A percentile compares a stretch with the other conserved stretches of the same genome.
Conservation (phyloP, 106 monocot species). For the Chionographis japonica region DNA sequence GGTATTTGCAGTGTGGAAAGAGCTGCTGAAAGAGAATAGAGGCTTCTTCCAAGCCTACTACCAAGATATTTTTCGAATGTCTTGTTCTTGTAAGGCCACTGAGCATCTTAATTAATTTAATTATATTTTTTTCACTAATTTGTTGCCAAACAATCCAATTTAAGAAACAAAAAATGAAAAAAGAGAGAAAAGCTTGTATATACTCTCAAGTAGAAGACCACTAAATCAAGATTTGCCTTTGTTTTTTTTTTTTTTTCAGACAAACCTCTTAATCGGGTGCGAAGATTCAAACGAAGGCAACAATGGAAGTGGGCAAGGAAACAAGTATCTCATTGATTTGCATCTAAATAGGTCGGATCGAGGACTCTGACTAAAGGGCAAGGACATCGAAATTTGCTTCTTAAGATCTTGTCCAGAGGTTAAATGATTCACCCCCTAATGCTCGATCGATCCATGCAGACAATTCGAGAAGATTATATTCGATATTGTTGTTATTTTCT, state of each 20-base stretch:
- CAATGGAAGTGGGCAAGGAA: conserved; percentile 3
- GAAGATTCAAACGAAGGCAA: conserved; percentile 14
- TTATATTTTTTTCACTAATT: too few species aligned
- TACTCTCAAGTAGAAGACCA: neutral
- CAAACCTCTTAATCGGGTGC: neutral
- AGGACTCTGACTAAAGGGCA: too few species aligned
- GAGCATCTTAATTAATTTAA: too few species aligned
- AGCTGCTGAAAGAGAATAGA: conserved; percentile 45
- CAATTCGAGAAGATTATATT: too few species aligned
- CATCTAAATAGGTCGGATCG: too few species aligned
- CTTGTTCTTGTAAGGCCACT: conserved; percentile 11
- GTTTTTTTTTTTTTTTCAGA: conserved; percentile 4
- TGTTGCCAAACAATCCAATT: too few species aligned
- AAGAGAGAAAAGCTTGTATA: neutral
- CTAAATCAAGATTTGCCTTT: neutral
- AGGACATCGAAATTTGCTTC: too few species aligned
- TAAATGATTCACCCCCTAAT: too few species aligned
- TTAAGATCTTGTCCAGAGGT: too few species aligned
- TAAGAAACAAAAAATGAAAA: neutral
- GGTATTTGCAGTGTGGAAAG: conserved; percentile 42
- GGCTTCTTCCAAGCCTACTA: conserved; percentile 43
- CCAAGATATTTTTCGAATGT: conserved; percentile 13
- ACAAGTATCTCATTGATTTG: too few species aligned
- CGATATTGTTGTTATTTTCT: too few species aligned
- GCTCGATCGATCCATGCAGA: too few species aligned